Evolutionary conservation across 208 protist species (phyloP), one percentile per base, ranked within the genome.

Genomic region (Acanthamoeba lugdunensis): DNA sequence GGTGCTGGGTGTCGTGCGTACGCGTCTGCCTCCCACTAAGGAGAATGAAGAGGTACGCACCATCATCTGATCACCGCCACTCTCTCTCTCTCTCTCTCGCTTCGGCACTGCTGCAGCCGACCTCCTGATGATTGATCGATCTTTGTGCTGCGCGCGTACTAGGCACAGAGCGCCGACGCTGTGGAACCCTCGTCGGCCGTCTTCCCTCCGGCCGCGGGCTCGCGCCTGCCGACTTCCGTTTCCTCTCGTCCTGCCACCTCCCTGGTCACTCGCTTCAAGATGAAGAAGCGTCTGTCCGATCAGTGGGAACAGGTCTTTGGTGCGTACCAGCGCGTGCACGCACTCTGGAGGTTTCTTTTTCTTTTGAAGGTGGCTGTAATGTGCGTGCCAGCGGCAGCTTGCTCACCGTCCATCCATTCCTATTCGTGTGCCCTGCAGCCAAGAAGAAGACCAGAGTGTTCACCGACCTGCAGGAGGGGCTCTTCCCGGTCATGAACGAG

Each of bases 401-500:
- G 23, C 50, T 54, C 56, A 73, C 21, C 16, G 23, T 13, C 1
- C 73, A 5, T 75, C 30, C 23, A 23, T 45, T 30, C 23, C 16
- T 93, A 4, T 50, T 81, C 48, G 11, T 65, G 90, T n/a, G 90
- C 4, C 5, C n/a, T 63, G 21, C 67, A 93, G 90, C 71, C 54
- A 93, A 82, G 52, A 79, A 33, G 48, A 77, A 85, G 28, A 52
- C 52, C 23, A 18, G 33, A 28, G 61, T 69, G 73, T 84, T 93
- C 33, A 79, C 67, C 41, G 25, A 58, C 23, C 73, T 93, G 48
- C 90, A 93, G n/a, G 73, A 85, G 50, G 71, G 90, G 33, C 58
- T 93, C 18, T 93, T 93, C 58, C 73, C 90, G 6, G n/a, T 82
- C 18, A 7, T 93, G 7, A 93, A 93, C 69, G 73, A 79, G 52